Evolutionary conservation across 257 asterid genomes (phyloP).

Genomic region (Rehmannia glutinosa): DNA sequence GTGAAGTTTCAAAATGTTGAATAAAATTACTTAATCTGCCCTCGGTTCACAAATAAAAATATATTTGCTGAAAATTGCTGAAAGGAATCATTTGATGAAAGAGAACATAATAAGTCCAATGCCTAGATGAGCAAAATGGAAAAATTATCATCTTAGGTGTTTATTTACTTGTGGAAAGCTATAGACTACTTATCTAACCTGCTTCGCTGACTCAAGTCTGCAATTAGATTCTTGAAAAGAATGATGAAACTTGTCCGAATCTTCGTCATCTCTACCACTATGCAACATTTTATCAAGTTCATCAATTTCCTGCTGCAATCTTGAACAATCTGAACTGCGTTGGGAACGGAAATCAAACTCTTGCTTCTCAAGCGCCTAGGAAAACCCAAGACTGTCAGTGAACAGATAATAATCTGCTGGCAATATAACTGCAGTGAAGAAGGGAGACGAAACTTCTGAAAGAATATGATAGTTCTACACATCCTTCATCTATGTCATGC

Average conservation of each 20-base stretch:
- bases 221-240: constrained; percentile 32
- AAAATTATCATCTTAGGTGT: not conserved
- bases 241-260: constrained; percentile 25
- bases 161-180: not conserved
- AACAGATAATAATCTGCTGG: not conserved
- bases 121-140: too few species aligned
- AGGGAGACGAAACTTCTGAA: not conserved
- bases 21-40: too few species aligned
- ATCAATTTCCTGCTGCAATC: constrained; percentile 50
- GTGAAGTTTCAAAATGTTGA: too few species aligned
- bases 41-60: too few species aligned
- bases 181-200: constrained; percentile 32
- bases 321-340: constrained; percentile 30
- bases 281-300: constrained; percentile 48
- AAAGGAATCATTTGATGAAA: not conserved
- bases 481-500: not conserved
- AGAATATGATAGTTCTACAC: not conserved
- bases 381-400: constrained; percentile 22
- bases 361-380: constrained; percentile 55
- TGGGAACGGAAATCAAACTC: constrained; percentile 41
- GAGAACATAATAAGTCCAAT: not conserved
- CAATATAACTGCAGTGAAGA: not conserved
- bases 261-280: constrained; percentile 21
- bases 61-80: not conserved
- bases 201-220: constrained; percentile 46